phyloP scores from a whole-genome alignment of 345 rosid species.

The Sonneratia caseolaris region DNA sequence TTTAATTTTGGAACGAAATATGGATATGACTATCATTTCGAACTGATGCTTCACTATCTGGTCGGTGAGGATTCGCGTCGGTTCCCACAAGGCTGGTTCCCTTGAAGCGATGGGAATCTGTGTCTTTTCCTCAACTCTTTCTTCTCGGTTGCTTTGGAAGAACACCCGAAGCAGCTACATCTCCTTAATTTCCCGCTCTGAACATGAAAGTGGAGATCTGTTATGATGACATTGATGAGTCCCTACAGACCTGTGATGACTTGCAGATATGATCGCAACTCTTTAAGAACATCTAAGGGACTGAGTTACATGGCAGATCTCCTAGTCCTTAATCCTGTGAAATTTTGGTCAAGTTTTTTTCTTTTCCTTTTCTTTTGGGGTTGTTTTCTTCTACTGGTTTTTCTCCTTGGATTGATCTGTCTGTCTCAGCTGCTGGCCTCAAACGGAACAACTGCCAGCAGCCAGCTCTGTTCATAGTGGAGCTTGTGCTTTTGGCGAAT shows the following conservation, averaged over 20 bases:
- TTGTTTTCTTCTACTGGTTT: not conserved
- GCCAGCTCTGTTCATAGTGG: not conserved
- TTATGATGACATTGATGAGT: slow-evolving; percentile 46
- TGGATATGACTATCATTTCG: no score
- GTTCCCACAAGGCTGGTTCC: slow-evolving; percentile 84
- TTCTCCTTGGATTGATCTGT: not conserved
- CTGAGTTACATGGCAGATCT: slow-evolving; percentile 33
- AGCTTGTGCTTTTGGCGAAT: not conserved
- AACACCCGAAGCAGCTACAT: slow-evolving; percentile 35
- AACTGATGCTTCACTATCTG: slow-evolving; percentile 56
- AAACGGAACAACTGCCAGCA: not conserved
- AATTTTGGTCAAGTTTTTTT: not conserved
- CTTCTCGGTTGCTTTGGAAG: slow-evolving; percentile 18
- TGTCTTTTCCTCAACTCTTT: slow-evolving; percentile 26
- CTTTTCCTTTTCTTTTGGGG: no score
- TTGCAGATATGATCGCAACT: slow-evolving; percentile 74
- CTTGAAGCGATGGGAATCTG: slow-evolving; percentile 57
- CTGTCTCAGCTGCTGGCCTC: not conserved
- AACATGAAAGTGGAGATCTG: not conserved
- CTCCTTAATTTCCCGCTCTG: not conserved
- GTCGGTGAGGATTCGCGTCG: slow-evolving; percentile 49
- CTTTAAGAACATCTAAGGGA: slow-evolving; percentile 88
- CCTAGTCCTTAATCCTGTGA: not conserved
- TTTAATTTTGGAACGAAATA: not conserved
- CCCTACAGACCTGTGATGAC: slow-evolving; percentile 89